A percentile compares a stretch with the other conserved stretches of the same genome.
These are phyloP conservation scores for Sclerotinia minor DNA, from an alignment of 2,329 filamentous ascomycete species.

Conservation along the genomic window DNA sequence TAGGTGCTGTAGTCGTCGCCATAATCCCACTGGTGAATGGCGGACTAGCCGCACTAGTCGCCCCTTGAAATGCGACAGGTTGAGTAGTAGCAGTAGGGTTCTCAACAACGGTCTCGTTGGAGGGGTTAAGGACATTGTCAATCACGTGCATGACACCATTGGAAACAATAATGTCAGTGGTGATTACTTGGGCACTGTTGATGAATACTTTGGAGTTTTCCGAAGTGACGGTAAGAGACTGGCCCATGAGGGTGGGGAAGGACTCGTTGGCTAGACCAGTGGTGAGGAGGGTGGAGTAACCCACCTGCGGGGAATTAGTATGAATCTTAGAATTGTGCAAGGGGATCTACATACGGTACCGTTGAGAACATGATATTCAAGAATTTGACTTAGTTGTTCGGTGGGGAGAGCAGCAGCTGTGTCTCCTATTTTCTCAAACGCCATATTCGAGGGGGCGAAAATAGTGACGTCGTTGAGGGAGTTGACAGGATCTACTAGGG, in stretches of 20 bases:
- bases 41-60: conserved; percentile 30
- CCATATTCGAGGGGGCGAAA: conserved; percentile 42
- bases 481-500: conserved; percentile 43
- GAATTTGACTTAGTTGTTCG: conserved; percentile 38
- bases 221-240: conserved; percentile 41
- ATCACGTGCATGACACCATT: conserved; percentile 45
- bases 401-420: conserved; percentile 40
- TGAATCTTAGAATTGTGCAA: background rate
- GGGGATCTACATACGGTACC: conserved; percentile 1
- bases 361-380: conserved; percentile 39
- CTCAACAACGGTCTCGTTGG: conserved; percentile 43
- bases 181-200: conserved; percentile 45
- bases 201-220: conserved; percentile 44
- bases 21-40: conserved; percentile 46
- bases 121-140: conserved; percentile 50
- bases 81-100: conserved; percentile 44
- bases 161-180: conserved; percentile 42
- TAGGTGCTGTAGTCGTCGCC: conserved; percentile 46
- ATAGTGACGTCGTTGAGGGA: conserved; percentile 53
- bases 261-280: conserved; percentile 35
- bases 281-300: conserved; percentile 41
- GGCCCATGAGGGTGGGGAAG: conserved; percentile 38
- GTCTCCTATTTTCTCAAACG: conserved; percentile 43
- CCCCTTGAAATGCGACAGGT: conserved; percentile 42
- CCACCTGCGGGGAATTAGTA: conserved; percentile 38